Conservation (phyloP, 2,329 filamentous ascomycete genomes). For the Diaporthe vexans region DNA sequence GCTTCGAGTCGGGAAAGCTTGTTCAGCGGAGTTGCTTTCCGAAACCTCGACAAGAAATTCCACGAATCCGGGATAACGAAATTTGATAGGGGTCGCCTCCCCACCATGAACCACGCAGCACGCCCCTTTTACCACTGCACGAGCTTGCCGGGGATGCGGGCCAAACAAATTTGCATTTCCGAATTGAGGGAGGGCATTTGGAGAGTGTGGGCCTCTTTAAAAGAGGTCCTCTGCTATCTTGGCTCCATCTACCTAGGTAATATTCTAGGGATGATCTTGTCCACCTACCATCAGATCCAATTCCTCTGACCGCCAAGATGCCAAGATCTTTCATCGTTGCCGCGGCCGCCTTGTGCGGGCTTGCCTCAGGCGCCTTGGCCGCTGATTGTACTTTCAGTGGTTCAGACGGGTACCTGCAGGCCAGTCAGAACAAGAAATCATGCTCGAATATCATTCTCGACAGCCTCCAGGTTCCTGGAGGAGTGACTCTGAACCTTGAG, state of each 20-base stretch:
- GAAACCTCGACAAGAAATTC: conserved; percentile 13
- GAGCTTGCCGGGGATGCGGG: not conserved
- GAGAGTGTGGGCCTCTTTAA: conserved; percentile 2
- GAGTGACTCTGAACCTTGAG: conserved; percentile 71
- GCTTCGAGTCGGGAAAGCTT: not conserved
- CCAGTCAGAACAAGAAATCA: conserved; percentile 60
- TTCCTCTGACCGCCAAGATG: conserved; percentile 10
- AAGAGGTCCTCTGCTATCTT: not conserved
- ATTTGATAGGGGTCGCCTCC: conserved; percentile 31
- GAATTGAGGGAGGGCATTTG: not conserved
- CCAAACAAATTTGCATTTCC: conserved; percentile 3
- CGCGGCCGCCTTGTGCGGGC: conserved; percentile 19
- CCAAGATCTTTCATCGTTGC: conserved; percentile 1
- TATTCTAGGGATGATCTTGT: not conserved
- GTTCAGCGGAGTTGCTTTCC: conserved; percentile 13
- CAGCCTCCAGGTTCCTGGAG: conserved; percentile 68
- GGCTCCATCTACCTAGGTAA: not conserved
- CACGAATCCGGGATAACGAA: conserved; percentile 34
- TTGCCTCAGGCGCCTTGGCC: conserved; percentile 38
- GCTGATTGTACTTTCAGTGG: conserved; percentile 67
- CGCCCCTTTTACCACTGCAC: conserved; percentile 11
- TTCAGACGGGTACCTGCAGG: conserved; percentile 55
- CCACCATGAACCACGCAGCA: conserved; percentile 9
- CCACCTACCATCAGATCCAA: not conserved
- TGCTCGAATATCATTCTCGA: conserved; percentile 69